Evolutionary conservation across 2,329 filamentous ascomycete species (phyloP).

Genomic region (Scedosporium apiospermum): DNA sequence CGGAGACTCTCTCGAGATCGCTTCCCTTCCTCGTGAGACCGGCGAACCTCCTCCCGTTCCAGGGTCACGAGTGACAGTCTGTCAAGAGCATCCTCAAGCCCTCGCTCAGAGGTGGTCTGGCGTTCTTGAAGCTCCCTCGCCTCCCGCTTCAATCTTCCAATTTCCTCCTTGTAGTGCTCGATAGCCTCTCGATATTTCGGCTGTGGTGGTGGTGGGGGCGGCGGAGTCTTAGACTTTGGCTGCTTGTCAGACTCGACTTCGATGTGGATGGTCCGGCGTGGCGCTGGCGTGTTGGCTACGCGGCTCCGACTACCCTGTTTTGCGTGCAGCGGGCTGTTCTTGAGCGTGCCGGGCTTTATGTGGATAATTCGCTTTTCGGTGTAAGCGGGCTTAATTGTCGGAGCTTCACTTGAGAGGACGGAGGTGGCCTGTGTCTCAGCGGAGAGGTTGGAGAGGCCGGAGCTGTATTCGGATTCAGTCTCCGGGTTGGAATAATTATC

Average conservation of each 20-base stretch:
- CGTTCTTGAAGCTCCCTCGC: background rate
- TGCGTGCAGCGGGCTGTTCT: background rate
- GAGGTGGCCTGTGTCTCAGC: constrained; percentile 4
- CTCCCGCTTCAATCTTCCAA: constrained; percentile 1
- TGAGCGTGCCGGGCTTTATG: background rate
- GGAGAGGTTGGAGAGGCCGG: constrained; percentile 4
- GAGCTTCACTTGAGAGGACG: background rate
- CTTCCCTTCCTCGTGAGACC: background rate
- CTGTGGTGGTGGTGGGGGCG: background rate
- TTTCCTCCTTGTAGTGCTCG: constrained; percentile 2
- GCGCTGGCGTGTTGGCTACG: background rate
- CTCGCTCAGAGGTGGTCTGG: constrained; percentile 1
- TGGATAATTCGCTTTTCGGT: background rate
- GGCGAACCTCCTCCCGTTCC: background rate
- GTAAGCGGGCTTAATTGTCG: background rate
- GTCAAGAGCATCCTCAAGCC: constrained; percentile 4
- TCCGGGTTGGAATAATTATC: background rate
- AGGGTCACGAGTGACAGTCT: constrained; percentile 1
- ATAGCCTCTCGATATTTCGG: background rate
- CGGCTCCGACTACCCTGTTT: background rate
- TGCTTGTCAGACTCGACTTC: background rate
- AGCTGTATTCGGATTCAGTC: constrained; percentile 2
- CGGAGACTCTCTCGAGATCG: background rate
- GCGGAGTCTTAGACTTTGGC: background rate
- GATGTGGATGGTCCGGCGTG: constrained; percentile 5